Evolutionary conservation across 1,284 basidiomycete genomes (phyloP), one percentile per base, ranked within the genome.

Genomic region (Trichosporon sp.): DNA sequence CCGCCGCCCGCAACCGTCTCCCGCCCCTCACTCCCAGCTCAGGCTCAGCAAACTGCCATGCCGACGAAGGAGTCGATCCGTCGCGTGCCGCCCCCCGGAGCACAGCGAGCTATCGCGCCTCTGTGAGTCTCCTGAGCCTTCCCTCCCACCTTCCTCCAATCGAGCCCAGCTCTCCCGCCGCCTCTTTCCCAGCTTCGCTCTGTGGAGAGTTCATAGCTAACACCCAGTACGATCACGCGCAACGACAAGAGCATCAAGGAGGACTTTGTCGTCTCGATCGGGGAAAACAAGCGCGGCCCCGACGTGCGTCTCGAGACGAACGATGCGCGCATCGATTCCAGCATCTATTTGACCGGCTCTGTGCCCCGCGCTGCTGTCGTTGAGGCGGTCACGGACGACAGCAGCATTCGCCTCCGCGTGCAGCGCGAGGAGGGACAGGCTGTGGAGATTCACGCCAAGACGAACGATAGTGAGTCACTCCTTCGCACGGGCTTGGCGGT

Each of bases 231-330:
- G 21, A 21, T 56, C 19, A 11, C 4, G 21, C 51, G 51, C 19
- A 21, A 56, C 19, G 26, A 26, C 51, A 31, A 56, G 51, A 1
- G 51, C 21, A 56, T 56, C 51, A 31, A 11, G 51, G 51, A 56
- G 7, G 51, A 56, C 51, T 56, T 8, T n/a, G 51, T 56, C 51
- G 51, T 56, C 21, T n/a, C 51, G 21, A 21, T 56, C 51, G 51
- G 51, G 51, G 51, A 31, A 8, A 56, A 56, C 51, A 56, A 56
- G 26, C 51, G 19, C 51, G 19, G 14, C 4, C 51, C 51, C n/a
- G 51, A 56, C 51, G 51, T 56, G 19, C 51, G 19, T 6, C 51
- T 56, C 21, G 51, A 21, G 51, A 26, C 51, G 51, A 8, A 21
- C 19, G 26, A 56, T n/a, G 51, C 19, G n/a, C 8, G 19, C 19